Evolutionary conservation across 176 grass and related monocot species (phyloP).

Genomic region (Bromus sterilis): DNA sequence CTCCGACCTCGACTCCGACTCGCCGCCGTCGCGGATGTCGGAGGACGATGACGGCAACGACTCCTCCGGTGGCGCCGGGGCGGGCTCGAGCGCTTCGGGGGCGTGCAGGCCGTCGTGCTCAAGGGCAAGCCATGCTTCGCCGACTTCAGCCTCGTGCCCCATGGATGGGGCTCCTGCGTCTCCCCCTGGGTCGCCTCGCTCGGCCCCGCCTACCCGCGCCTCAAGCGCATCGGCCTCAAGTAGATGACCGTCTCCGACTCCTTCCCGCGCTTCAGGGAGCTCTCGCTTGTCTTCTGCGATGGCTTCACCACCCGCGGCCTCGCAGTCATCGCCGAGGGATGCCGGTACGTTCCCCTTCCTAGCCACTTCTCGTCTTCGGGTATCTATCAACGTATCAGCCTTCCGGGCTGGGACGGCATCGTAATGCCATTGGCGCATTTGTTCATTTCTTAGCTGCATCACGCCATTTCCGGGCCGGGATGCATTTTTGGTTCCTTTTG

Average conservation of each 20-base stretch:
- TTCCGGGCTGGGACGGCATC: slow-evolving; percentile 25
- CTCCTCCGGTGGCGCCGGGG: not conserved
- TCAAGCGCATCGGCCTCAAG: slow-evolving; percentile 87
- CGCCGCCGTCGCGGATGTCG: slow-evolving; percentile 61
- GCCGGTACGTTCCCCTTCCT: slow-evolving; percentile 39
- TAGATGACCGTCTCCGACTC: slow-evolving; percentile 67
- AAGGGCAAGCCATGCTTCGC: slow-evolving; percentile 94
- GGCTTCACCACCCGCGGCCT: slow-evolving; percentile 88
- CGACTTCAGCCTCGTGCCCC: slow-evolving; percentile 77
- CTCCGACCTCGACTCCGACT: no score
- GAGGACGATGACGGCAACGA: slow-evolving; percentile 60
- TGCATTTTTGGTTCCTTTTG: no score
- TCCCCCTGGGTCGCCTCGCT: slow-evolving; percentile 56
- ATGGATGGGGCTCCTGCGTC: slow-evolving; percentile 64
- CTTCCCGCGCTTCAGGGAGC: slow-evolving; percentile 64
- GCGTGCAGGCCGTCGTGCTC: slow-evolving; percentile 61
- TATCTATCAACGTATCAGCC: slow-evolving; percentile 13
- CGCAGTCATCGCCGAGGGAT: slow-evolving; percentile 57
- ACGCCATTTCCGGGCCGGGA: slow-evolving; percentile 7
- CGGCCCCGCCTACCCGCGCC: slow-evolving; percentile 43
- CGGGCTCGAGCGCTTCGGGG: slow-evolving; percentile 51
- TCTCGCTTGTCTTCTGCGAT: slow-evolving; percentile 84
- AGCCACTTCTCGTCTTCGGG: not conserved
- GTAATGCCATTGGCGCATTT: slow-evolving; percentile 33
- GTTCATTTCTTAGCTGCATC: slow-evolving; percentile 27